Evolutionary conservation across 73 alveolate genomes (phyloP).

Genomic region (Breviolum minutum): DNA sequence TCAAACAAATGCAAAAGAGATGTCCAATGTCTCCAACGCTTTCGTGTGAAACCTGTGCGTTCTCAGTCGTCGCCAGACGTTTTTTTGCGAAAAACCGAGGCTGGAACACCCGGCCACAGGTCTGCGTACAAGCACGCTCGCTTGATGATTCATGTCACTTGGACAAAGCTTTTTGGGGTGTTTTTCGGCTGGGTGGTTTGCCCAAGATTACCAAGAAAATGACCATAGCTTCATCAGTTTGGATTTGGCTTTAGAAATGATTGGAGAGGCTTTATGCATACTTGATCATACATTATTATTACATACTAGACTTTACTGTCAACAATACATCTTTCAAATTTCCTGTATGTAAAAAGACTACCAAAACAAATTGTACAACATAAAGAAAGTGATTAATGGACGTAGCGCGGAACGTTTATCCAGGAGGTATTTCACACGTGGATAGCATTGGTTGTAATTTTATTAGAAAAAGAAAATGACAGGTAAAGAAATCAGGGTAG

Average conservation of each 20-base stretch:
- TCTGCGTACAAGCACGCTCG: conserved; percentile 61
- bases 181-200: no score
- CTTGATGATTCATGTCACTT: conserved; percentile 41
- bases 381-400: neutral
- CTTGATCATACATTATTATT: no score
- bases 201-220: neutral
- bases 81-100: neutral
- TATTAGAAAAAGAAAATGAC: no score
- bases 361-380: no score
- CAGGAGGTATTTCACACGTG: no score
- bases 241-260: neutral
- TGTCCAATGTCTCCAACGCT: neutral
- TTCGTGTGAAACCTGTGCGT: neutral
- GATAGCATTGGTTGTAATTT: no score
- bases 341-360: no score
- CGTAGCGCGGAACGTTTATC: neutral
- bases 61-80: neutral
- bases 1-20: neutral
- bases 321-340: no score
- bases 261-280: no score
- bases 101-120: conserved; percentile 41
- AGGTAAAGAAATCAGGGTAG: no score
- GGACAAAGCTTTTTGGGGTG: neutral
- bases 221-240: neutral
- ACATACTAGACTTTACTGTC: no score